A percentile compares a stretch with the other conserved stretches of the same genome.
Conservation (phyloP, 805 yeast genomes). For the Geotrichum ghanense region DNA sequence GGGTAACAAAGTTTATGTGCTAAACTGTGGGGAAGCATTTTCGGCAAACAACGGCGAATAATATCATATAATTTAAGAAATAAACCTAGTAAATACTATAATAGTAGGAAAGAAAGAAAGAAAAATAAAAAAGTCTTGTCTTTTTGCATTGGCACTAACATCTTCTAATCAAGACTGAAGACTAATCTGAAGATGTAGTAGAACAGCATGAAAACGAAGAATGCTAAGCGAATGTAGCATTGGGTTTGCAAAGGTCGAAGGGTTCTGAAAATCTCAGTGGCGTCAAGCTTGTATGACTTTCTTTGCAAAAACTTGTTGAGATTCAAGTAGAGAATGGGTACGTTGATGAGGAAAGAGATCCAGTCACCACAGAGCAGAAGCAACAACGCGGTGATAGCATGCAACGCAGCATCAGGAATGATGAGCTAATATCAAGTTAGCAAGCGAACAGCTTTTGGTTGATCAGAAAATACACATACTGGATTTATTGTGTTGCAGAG, state of each 20-base stretch:
- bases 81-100: too few relatives aligned
- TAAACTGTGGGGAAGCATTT: background rate
- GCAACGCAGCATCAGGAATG: slow-evolving; percentile 81
- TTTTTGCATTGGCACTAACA: too few relatives aligned
- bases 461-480: slow-evolving; percentile 11
- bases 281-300: slow-evolving; percentile 84
- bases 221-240: slow-evolving; percentile 79
- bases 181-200: slow-evolving; percentile 52
- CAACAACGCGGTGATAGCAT: slow-evolving; percentile 48
- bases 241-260: slow-evolving; percentile 87
- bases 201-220: slow-evolving; percentile 87
- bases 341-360: slow-evolving; percentile 74
- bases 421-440: slow-evolving; percentile 33
- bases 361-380: slow-evolving; percentile 85
- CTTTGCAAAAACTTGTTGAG: slow-evolving; percentile 53
- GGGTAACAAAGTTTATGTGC: background rate
- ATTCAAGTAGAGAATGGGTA: slow-evolving; percentile 78
- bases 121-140: too few relatives aligned
- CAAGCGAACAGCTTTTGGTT: background rate
- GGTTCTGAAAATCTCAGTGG: slow-evolving; percentile 95
- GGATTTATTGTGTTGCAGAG: slow-evolving; percentile 83
- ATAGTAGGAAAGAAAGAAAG: too few relatives aligned
- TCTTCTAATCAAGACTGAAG: background rate
- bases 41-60: slow-evolving; percentile 1
- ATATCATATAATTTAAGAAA: too few relatives aligned